phyloP scores from a whole-genome alignment of 208 protist genomes.

The Eutreptiella sp. region DNA sequence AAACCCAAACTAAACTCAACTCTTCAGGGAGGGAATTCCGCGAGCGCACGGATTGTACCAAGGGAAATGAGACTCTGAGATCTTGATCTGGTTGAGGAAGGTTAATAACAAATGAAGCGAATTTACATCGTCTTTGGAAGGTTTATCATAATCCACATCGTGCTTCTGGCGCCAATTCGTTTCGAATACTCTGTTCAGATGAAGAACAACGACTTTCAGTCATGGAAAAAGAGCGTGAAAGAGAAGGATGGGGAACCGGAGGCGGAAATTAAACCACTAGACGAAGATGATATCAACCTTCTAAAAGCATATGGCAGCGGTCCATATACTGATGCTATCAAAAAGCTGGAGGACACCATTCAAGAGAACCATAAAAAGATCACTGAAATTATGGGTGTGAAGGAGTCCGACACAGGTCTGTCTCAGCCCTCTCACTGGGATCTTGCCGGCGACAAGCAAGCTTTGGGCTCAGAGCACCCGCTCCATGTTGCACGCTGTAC shows the following conservation, averaged over 20 bases:
- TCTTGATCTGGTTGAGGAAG: too few relatives aligned
- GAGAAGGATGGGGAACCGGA: constrained; percentile 66
- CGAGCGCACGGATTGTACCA: too few relatives aligned
- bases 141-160: too few relatives aligned
- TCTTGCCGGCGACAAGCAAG: constrained; percentile 92
- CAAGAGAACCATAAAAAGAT: constrained; percentile 87
- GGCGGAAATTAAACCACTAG: constrained; percentile 84
- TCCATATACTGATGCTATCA: constrained; percentile 93
- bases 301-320: constrained; percentile 94
- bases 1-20: too few relatives aligned
- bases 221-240: constrained; percentile 56
- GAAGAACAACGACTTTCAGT: too few relatives aligned
- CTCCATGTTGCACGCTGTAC: constrained; percentile 98
- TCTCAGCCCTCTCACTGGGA: constrained; percentile 97
- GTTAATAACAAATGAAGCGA: too few relatives aligned
- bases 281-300: constrained; percentile 97
- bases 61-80: too few relatives aligned
- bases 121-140: too few relatives aligned
- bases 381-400: constrained; percentile 92
- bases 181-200: too few relatives aligned
- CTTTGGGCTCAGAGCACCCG: constrained; percentile 90
- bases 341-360: constrained; percentile 92
- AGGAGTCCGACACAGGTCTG: constrained; percentile 98
- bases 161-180: too few relatives aligned
- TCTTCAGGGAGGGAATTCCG: too few relatives aligned